Evolutionary conservation across 495 filamentous ascomycete species (phyloP), one percentile per base, ranked within the genome.

Genomic region (Trichoderma erinaceum): DNA sequence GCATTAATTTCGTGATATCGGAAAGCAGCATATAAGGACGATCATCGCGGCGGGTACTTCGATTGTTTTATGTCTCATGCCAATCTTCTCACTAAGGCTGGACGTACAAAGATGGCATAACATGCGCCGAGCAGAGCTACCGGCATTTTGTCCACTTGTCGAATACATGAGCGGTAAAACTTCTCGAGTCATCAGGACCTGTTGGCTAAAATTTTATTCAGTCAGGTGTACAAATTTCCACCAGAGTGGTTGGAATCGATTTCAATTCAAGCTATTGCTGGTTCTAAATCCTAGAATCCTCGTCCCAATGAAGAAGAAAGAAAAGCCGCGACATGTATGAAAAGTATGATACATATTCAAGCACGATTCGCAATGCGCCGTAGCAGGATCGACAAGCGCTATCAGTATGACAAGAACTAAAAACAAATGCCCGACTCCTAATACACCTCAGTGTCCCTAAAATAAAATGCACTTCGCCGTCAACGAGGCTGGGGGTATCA

Each of bases 401-500:
- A 29, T 27, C 56, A 61, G 23, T 61, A 61, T 61, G 56, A 61
- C 56, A 29, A 61, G 56, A 61, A 61, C 56, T 61, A 32, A 61
- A 61, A 61, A 61, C 56, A 61, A 61, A 61, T 61, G 56, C 56
- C 56, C 56, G 56, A 61, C 56, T 46, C 63, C 63, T 65, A 41
- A 43, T 65, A 46, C 63, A 41, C 63, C 63, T 41, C 63, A 35
- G 35, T 46, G 27, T 65, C 27, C 35, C 63, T 41, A 65, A 63
- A 16, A n/a, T 15, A 64, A 64, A 65, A 46, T 41, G 41, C 63
- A 65, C 41, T 10, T 32, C 63, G 63, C 63, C 41, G 63, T 65
- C 63, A 65, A 65, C 27, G 56, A 65, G 35, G 63, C 63, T 65
- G 63, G 63, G 63, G 63, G 63, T 65, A 65, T 65, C 63, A 65